A percentile compares a stretch with the other conserved stretches of the same genome.
Evolutionary conservation across 1,284 basidiomycete species (phyloP).

Genomic region (Cryptococcus sp.): DNA sequence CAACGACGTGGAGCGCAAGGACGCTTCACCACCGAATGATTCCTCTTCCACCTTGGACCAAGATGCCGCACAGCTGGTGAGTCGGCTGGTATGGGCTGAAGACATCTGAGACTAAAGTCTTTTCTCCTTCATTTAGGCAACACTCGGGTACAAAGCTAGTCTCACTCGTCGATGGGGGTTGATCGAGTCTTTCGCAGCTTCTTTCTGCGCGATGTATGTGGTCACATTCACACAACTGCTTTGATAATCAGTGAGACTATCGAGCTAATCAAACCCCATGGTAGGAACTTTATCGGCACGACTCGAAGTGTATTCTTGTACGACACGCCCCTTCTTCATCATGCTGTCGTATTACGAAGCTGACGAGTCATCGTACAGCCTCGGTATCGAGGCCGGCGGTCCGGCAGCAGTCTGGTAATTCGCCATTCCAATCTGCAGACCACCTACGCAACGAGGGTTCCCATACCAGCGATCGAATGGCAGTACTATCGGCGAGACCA

Average conservation of each 20-base stretch:
- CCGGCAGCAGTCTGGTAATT: conserved; percentile 67
- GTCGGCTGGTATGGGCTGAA: neutral
- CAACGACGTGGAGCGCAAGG: too few species aligned
- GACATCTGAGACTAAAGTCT: neutral
- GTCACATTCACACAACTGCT: neutral
- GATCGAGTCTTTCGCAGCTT: conserved; percentile 25
- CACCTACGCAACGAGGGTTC: conserved; percentile 3
- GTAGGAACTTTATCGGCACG: too few species aligned
- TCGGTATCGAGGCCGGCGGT: conserved; percentile 78
- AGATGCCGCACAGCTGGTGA: conserved; percentile 7
- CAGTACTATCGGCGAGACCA: too few species aligned
- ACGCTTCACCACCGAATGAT: neutral
- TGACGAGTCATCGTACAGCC: conserved; percentile 64
- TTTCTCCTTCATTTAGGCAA: neutral
- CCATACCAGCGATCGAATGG: neutral
- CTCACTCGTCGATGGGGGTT: conserved; percentile 23
- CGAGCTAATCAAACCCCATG: too few species aligned
- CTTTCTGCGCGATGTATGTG: conserved; percentile 24
- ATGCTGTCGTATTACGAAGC: conserved; percentile 9
- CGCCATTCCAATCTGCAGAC: neutral
- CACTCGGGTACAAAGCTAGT: conserved; percentile 22
- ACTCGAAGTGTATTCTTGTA: neutral
- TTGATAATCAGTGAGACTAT: too few species aligned
- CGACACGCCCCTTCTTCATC: neutral
- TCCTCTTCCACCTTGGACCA: conserved; percentile 1